Conservation (phyloP, 2,329 filamentous ascomycete genomes). For the Fonsecaea pugnacius region DNA sequence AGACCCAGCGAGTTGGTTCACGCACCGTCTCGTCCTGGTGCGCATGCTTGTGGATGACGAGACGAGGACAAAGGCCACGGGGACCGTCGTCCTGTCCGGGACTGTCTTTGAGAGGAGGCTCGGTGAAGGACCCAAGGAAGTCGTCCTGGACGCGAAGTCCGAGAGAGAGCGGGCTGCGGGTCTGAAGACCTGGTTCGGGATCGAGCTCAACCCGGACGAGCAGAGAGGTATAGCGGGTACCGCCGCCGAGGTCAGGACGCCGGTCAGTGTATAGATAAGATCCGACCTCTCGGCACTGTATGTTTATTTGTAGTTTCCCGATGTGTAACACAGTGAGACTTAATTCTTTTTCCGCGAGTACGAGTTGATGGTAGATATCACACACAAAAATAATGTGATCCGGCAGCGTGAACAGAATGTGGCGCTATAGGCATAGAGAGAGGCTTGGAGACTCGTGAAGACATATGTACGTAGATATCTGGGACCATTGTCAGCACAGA, state of each 20-base stretch:
- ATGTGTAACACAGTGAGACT: too few species aligned
- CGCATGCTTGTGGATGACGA: slow-evolving; percentile 59
- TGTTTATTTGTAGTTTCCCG: too few species aligned
- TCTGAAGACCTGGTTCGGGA: slow-evolving; percentile 58
- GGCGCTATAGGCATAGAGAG: too few species aligned
- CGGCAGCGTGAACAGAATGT: too few species aligned
- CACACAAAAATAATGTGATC: too few species aligned
- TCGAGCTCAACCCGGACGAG: slow-evolving; percentile 58
- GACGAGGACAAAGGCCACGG: slow-evolving; percentile 52
- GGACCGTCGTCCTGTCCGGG: slow-evolving; percentile 59
- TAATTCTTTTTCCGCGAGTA: too few species aligned
- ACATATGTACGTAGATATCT: too few species aligned
- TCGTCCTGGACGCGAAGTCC: slow-evolving; percentile 53
- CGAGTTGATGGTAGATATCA: too few species aligned
- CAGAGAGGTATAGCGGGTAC: slow-evolving; percentile 56
- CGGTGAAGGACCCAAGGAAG: slow-evolving; percentile 51
- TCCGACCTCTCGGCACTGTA: too few species aligned
- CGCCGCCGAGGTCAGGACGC: slow-evolving; percentile 50
- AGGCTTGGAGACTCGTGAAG: too few species aligned
- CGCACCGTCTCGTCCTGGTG: slow-evolving; percentile 57
- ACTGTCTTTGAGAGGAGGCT: slow-evolving; percentile 45
- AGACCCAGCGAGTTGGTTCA: slow-evolving; percentile 58
- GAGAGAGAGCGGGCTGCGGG: slow-evolving; percentile 61
- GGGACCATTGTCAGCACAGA: neutral
- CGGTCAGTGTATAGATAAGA: slow-evolving; percentile 5